These are phyloP conservation scores for Alternaria hordeiaustralica DNA, from an alignment of 2,329 filamentous ascomycete genomes.

Conservation along the genomic window DNA sequence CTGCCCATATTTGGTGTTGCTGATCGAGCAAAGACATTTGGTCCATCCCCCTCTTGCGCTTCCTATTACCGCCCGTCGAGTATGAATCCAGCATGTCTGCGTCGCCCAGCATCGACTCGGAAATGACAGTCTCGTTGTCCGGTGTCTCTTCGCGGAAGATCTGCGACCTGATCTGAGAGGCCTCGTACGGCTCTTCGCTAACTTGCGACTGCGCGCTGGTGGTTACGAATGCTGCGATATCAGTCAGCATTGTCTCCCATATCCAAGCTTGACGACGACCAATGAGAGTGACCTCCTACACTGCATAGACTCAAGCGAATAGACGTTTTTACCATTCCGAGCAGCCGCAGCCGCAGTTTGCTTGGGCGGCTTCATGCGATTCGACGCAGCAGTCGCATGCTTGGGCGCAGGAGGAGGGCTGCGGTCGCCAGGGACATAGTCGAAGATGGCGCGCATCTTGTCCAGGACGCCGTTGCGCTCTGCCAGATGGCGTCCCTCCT, in stretches of 20 bases:
- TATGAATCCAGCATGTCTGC: constrained; percentile 76
- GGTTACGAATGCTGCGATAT: constrained; percentile 27
- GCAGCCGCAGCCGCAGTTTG: constrained; percentile 62
- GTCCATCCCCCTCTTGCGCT: constrained; percentile 78
- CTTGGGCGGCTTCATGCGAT: constrained; percentile 80
- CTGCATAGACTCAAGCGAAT: constrained; percentile 39
- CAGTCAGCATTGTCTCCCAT: constrained; percentile 3
- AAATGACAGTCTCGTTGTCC: constrained; percentile 82
- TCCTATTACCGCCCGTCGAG: constrained; percentile 60
- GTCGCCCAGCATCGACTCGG: constrained; percentile 83
- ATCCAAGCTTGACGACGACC: background rate
- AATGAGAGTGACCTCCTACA: constrained; percentile 28
- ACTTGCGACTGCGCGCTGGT: constrained; percentile 46
- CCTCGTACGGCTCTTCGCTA: constrained; percentile 69
- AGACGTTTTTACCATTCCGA: constrained; percentile 36
- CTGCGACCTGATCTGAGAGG: constrained; percentile 64
- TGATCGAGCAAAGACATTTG: constrained; percentile 73
- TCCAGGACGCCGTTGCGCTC: constrained; percentile 86
- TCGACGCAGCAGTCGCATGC: constrained; percentile 73
- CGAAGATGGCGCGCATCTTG: constrained; percentile 84
- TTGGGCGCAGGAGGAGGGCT: constrained; percentile 94
- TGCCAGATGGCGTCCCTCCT: constrained; percentile 80
- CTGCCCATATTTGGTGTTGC: constrained; percentile 88
- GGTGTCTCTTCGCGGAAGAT: constrained; percentile 77
- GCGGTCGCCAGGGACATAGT: constrained; percentile 81